phyloP scores from a whole-genome alignment of 164 flowering plant species.

The Nymphaea colorata region DNA sequence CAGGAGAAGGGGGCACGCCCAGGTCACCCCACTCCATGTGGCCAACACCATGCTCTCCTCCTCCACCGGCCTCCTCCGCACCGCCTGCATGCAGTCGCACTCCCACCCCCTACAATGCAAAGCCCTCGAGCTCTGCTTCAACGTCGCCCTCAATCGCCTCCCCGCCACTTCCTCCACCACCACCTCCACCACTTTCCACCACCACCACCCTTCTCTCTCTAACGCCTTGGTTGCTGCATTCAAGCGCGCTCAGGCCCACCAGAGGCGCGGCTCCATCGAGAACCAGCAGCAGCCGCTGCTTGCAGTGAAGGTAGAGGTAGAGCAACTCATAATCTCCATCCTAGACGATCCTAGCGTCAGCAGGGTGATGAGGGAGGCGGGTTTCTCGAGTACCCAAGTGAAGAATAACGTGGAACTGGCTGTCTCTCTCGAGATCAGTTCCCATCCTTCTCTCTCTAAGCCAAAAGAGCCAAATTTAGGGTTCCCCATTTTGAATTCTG shows the following conservation, averaged over 20 bases:
- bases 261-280: slow-evolving; percentile 84
- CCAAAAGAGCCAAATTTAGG: slow-evolving; percentile 28
- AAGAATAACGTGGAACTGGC: slow-evolving; percentile 81
- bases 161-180: slow-evolving; percentile 47
- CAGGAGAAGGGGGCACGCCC: slow-evolving; percentile 77
- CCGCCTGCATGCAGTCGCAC: slow-evolving; percentile 82
- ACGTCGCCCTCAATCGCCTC: slow-evolving; percentile 92
- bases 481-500: not conserved
- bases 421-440: slow-evolving; percentile 46
- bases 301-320: slow-evolving; percentile 82
- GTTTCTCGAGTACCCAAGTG: slow-evolving; percentile 87
- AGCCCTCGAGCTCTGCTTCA: slow-evolving; percentile 96
- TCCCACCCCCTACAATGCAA: slow-evolving; percentile 92
- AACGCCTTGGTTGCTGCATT: slow-evolving; percentile 94
- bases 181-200: slow-evolving; percentile 25
- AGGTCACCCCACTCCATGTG: slow-evolving; percentile 94
- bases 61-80: slow-evolving; percentile 50
- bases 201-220: slow-evolving; percentile 67
- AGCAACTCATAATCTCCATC: slow-evolving; percentile 82
- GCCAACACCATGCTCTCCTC: slow-evolving; percentile 87
- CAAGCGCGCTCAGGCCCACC: slow-evolving; percentile 97
- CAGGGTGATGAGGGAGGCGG: slow-evolving; percentile 97
- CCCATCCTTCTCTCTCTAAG: slow-evolving; percentile 21
- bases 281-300: slow-evolving; percentile 79
- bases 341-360: slow-evolving; percentile 98